These are phyloP conservation scores for Pascua guehoae DNA, from an alignment of 1,284 basidiomycete genomes.

Conservation along the genomic window DNA sequence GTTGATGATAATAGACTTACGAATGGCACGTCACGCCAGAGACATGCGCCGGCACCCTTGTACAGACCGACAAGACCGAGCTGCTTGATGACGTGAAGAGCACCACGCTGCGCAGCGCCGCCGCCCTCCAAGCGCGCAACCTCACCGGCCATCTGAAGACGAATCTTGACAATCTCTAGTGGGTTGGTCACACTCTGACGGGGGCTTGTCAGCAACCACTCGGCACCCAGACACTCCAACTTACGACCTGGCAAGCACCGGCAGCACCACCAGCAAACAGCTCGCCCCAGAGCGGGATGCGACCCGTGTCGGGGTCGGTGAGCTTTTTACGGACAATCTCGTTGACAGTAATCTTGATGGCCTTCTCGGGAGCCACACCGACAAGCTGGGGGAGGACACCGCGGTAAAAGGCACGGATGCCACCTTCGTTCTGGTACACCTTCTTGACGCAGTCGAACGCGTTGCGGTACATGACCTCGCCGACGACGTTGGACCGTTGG, in stretches of 20 bases:
- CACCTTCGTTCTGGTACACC: constrained; percentile 90
- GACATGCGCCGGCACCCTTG: constrained; percentile 53
- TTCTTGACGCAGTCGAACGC: constrained; percentile 90
- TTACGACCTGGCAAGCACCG: constrained; percentile 93
- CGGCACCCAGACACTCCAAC: constrained; percentile 44
- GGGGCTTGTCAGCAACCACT: neutral
- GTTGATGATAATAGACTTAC: constrained; percentile 20
- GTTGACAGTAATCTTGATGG: constrained; percentile 74
- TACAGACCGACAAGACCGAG: constrained; percentile 90
- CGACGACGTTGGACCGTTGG: constrained; percentile 89
- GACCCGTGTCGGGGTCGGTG: constrained; percentile 90
- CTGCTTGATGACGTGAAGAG: constrained; percentile 86
- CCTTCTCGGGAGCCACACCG: constrained; percentile 95
- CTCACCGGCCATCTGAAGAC: constrained; percentile 86
- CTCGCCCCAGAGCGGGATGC: constrained; percentile 83
- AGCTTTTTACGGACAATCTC: constrained; percentile 79
- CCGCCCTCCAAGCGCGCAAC: constrained; percentile 69
- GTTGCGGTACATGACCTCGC: constrained; percentile 91
- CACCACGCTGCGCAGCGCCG: constrained; percentile 74
- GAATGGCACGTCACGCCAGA: constrained; percentile 78
- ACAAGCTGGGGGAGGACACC: constrained; percentile 93
- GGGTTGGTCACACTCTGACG: constrained; percentile 88
- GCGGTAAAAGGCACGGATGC: constrained; percentile 87
- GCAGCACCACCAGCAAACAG: constrained; percentile 86
- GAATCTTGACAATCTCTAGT: constrained; percentile 80